phyloP scores from a whole-genome alignment of 1,139 yeast genomes.

The Zygosaccharomyces pseudobailii region DNA sequence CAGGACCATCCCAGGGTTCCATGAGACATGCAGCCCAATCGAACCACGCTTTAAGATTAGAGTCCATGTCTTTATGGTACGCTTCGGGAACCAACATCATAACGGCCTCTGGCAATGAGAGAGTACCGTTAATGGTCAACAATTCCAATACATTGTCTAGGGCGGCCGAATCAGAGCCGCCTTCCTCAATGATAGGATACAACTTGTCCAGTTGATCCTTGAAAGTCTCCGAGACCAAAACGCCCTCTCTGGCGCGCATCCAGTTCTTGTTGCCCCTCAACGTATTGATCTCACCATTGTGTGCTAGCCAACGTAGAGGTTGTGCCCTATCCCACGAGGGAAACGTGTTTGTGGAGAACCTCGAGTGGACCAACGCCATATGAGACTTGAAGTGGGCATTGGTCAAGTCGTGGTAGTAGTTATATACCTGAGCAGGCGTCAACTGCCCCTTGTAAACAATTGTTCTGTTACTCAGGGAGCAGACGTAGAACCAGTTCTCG shows the following conservation, averaged over 20 bases:
- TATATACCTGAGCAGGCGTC: constrained; percentile 93
- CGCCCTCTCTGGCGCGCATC: constrained; percentile 99
- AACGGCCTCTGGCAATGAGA: constrained; percentile 93
- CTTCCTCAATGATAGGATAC: constrained; percentile 95
- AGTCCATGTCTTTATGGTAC: constrained; percentile 95
- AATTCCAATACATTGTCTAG: constrained; percentile 92
- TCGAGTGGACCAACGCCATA: constrained; percentile 92
- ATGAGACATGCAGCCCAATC: constrained; percentile 99
- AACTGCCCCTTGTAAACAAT: constrained; percentile 97
- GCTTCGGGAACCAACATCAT: constrained; percentile 98
- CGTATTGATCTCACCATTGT: constrained; percentile 97
- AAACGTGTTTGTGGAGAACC: constrained; percentile 96
- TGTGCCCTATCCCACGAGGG: constrained; percentile 99
- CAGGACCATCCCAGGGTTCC: constrained; percentile 99
- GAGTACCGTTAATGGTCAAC: constrained; percentile 83
- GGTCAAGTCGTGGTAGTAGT: constrained; percentile 87
- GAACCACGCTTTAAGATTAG: constrained; percentile 87
- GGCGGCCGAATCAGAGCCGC: constrained; percentile 99
- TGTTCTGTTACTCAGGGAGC: constrained; percentile 83
- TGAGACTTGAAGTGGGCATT: constrained; percentile 93
- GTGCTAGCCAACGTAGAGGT: constrained; percentile 96
- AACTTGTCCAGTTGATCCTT: constrained; percentile 89
- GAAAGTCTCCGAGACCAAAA: constrained; percentile 79
- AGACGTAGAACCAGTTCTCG: constrained; percentile 96
- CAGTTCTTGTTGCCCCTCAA: constrained; percentile 96